phyloP scores from a whole-genome alignment of 2,329 filamentous ascomycete species.

The Fulvia fulva region DNA sequence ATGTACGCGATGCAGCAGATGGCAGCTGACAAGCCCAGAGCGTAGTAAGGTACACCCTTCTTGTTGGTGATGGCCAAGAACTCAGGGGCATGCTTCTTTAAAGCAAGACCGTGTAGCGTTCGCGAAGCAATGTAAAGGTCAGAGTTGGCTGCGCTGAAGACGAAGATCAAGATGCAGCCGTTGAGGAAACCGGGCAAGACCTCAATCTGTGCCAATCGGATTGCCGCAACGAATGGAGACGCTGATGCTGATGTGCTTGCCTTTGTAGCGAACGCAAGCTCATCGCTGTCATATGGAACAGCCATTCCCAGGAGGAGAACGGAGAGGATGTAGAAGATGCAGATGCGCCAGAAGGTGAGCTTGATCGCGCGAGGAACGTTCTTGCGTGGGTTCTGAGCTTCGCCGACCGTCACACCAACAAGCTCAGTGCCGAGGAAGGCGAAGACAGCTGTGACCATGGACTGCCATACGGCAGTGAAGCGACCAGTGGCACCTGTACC shows the following conservation, averaged over 20 bases:
- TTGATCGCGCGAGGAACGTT: slow-evolving; percentile 75
- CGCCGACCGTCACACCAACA: slow-evolving; percentile 70
- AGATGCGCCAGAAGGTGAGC: slow-evolving; percentile 75
- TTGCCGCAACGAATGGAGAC: slow-evolving; percentile 73
- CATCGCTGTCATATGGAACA: slow-evolving; percentile 64
- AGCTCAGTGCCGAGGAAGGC: slow-evolving; percentile 75
- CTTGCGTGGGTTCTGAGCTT: slow-evolving; percentile 68
- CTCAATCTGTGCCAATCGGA: slow-evolving; percentile 60
- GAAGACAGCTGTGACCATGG: slow-evolving; percentile 70
- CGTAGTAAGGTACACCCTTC: slow-evolving; percentile 66
- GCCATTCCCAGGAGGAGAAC: slow-evolving; percentile 73
- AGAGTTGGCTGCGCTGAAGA: slow-evolving; percentile 73
- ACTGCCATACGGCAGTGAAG: slow-evolving; percentile 43
- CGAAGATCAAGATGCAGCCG: slow-evolving; percentile 69
- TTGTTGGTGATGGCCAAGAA: slow-evolving; percentile 69
- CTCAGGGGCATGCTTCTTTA: slow-evolving; percentile 66
- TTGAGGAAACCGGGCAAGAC: slow-evolving; percentile 66
- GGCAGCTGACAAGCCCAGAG: slow-evolving; percentile 57
- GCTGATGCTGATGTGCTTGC: slow-evolving; percentile 48
- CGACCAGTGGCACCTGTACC: slow-evolving; percentile 34
- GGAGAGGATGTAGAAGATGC: slow-evolving; percentile 73
- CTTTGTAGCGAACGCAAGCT: slow-evolving; percentile 57
- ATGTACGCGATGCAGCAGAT: slow-evolving; percentile 58
- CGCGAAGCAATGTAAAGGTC: slow-evolving; percentile 65
- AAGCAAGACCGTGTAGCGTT: slow-evolving; percentile 64